Evolutionary conservation across 2,329 filamentous ascomycete species (phyloP), one percentile per base, ranked within the genome.

Genomic region (Pseudogymnoascus sp.): DNA sequence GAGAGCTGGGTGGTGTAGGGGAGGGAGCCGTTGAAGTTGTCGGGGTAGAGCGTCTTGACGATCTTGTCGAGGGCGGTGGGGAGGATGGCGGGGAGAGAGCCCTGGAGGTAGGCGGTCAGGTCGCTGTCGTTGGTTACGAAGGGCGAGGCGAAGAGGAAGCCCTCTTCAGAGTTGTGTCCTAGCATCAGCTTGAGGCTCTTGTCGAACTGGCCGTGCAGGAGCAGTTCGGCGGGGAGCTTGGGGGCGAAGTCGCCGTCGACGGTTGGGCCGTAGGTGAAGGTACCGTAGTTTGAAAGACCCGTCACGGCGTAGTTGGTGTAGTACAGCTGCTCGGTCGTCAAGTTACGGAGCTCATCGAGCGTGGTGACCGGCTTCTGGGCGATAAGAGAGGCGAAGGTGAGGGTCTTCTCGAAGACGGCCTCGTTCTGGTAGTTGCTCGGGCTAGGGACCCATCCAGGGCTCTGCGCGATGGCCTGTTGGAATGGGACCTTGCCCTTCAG

Each of bases 181-280:
- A 74, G 70, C 76, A 83, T 78, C 38, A 83, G 64, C 7, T 69
- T 75, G n/a, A 83, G 62, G 60, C 71, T 72, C 59, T 75, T 75
- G 67, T 79, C 77, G 62, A 75, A 83, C 23, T 75, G 69, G 3
- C 78, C 80, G 42, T 75, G 70, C 4, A 75, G 70, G 3, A 82
- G 74, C 1, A 80, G 72, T 46, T 76, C 70, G 1, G 77, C 77
- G 0, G 82, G 81, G 0, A 79, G 64, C 7, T 73, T 71, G 1
- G 80, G 78, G 1, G 77, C 77, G 67, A 82, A 82, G 19, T 71
- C 70, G 0, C 79, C 80, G 67, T 83, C 82, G 3, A 79, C 76
- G 4, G 73, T 72, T 2, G 80, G 82, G 0, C 80, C 75, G 60
- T 75, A 79, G 0, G 61, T 65, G 37, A 64, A 67, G 65, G n/a